Evolutionary conservation across 2,329 filamentous ascomycete genomes (phyloP).

Genomic region (Aureobasidium sp.): DNA sequence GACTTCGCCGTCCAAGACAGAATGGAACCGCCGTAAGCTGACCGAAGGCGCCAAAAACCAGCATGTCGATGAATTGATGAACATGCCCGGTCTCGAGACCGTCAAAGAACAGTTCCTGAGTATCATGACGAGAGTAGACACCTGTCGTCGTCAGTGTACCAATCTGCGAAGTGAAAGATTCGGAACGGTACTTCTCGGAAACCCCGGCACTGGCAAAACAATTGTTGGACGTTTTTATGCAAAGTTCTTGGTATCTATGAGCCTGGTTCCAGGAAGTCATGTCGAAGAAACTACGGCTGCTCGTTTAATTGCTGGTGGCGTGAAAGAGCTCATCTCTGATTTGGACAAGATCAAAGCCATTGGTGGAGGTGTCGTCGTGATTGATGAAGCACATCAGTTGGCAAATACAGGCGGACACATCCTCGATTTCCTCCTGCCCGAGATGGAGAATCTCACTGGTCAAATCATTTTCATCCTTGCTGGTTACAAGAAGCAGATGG

Average conservation of each 20-base stretch:
- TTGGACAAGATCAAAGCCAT: slow-evolving; percentile 50
- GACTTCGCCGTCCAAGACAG: slow-evolving; percentile 21
- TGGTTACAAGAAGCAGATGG: slow-evolving; percentile 69
- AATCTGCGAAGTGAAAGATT: slow-evolving; percentile 54
- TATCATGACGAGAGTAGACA: slow-evolving; percentile 60
- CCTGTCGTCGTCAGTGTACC: slow-evolving; percentile 49
- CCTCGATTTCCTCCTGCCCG: slow-evolving; percentile 63
- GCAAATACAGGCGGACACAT: slow-evolving; percentile 56
- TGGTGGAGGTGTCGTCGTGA: slow-evolving; percentile 65
- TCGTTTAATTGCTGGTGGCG: slow-evolving; percentile 55
- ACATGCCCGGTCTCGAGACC: slow-evolving; percentile 62
- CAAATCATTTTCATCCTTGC: slow-evolving; percentile 67
- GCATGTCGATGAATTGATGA: slow-evolving; percentile 58
- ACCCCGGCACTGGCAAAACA: slow-evolving; percentile 71
- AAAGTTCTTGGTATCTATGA: slow-evolving; percentile 55
- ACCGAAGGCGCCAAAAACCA: slow-evolving; percentile 45
- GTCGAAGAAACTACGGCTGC: slow-evolving; percentile 66
- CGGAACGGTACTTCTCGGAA: slow-evolving; percentile 58
- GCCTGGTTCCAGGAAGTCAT: slow-evolving; percentile 48
- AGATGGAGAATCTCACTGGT: slow-evolving; percentile 64
- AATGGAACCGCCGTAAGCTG: slow-evolving; percentile 58
- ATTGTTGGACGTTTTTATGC: slow-evolving; percentile 67
- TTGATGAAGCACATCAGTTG: slow-evolving; percentile 75
- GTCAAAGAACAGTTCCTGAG: slow-evolving; percentile 59
- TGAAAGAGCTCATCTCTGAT: slow-evolving; percentile 50